A percentile compares a stretch with the other conserved stretches of the same genome.
phyloP scores from a whole-genome alignment of 1,284 basidiomycete genomes.

The Naganishia liquefaciens region DNA sequence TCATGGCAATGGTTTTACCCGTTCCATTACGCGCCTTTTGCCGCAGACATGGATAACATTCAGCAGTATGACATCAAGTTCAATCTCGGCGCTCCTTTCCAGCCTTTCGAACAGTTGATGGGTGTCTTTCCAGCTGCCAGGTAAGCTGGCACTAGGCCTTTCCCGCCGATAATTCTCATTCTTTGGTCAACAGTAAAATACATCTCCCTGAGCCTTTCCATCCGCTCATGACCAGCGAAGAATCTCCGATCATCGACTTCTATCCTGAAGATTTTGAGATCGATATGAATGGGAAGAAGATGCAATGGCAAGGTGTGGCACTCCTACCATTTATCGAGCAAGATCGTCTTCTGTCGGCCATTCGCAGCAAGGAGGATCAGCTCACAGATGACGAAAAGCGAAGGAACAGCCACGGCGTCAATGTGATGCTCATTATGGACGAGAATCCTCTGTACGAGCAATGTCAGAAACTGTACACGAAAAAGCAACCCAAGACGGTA shows the following conservation, averaged over 20 bases:
- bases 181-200: conserved; percentile 62
- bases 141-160: conserved; percentile 54
- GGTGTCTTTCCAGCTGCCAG: conserved; percentile 94
- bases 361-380: conserved; percentile 70
- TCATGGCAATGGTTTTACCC: conserved; percentile 99
- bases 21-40: conserved; percentile 97
- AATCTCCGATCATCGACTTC: conserved; percentile 94
- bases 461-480: conserved; percentile 85
- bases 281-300: conserved; percentile 99
- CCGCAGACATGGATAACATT: conserved; percentile 86
- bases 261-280: conserved; percentile 91
- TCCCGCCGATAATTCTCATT: conserved; percentile 4
- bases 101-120: conserved; percentile 96
- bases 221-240: conserved; percentile 78
- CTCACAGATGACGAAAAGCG: conserved; percentile 78
- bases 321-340: conserved; percentile 95
- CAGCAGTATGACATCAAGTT: conserved; percentile 70
- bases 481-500: conserved; percentile 78
- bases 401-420: conserved; percentile 83
- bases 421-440: conserved; percentile 81
- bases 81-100: conserved; percentile 85
- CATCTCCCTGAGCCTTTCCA: conserved; percentile 90
- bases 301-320: conserved; percentile 99
- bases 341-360: conserved; percentile 76
- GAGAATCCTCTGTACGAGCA: conserved; percentile 82